Percentiles rank a stretch among this genome's conserved stretches.
These are phyloP conservation scores for Fusarium xylarioides DNA, from an alignment of 2,329 filamentous ascomycete species.

Conservation along the genomic window DNA sequence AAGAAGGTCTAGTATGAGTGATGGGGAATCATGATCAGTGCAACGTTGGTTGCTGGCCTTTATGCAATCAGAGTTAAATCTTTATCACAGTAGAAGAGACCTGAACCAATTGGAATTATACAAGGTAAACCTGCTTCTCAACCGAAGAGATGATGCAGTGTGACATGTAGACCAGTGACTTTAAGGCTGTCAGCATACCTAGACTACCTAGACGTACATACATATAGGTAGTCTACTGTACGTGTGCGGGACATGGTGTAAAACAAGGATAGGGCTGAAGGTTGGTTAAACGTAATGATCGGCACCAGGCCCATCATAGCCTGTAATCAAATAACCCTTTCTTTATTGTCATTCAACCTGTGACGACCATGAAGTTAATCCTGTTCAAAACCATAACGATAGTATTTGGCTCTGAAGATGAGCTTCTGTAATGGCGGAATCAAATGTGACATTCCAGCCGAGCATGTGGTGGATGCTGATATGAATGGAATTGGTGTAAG, in stretches of 20 bases:
- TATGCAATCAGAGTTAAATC: neutral
- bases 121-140: neutral
- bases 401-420: neutral
- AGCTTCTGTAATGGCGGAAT: constrained; percentile 3
- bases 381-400: neutral
- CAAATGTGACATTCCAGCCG: neutral
- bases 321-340: neutral
- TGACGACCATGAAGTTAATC: neutral
- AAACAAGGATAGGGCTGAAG: constrained; percentile 16
- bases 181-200: neutral
- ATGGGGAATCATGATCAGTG: too few species aligned
- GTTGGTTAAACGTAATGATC: neutral
- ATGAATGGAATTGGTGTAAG: constrained; percentile 28
- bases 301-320: neutral
- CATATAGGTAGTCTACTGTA: too few species aligned
- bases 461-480: constrained; percentile 17
- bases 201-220: too few species aligned
- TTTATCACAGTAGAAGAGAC: neutral
- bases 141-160: neutral
- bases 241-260: neutral
- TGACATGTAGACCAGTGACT: neutral
- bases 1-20: neutral
- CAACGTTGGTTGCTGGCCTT: neutral
- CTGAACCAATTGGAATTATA: neutral
- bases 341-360: neutral